These are phyloP conservation scores for Pogostemon cablin DNA, from an alignment of 257 asterid genomes.

Conservation along the genomic window DNA sequence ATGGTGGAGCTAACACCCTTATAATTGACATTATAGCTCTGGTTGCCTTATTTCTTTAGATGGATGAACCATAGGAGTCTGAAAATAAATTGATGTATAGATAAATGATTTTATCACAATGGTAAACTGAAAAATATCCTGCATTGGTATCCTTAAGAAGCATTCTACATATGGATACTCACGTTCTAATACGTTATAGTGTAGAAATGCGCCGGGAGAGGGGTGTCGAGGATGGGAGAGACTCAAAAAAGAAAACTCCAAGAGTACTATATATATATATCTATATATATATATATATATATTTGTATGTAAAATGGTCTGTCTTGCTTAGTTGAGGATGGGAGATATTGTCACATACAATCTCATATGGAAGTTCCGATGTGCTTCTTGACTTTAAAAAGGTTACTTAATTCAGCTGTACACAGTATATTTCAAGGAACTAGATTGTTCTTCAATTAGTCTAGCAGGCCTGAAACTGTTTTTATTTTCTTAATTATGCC, in stretches of 20 bases:
- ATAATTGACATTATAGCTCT: constrained; percentile 11
- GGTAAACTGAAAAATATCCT: constrained; percentile 14
- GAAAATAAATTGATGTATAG: constrained; percentile 14
- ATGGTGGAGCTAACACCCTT: background rate
- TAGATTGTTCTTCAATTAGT: background rate
- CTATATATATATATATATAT: background rate
- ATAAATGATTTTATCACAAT: constrained; percentile 11
- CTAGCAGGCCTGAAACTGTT: constrained; percentile 11
- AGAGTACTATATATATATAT: background rate
- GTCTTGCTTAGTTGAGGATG: background rate
- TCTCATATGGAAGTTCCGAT: constrained; percentile 17
- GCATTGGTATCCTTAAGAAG: background rate
- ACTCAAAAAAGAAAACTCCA: background rate
- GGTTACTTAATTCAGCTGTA: constrained; percentile 1
- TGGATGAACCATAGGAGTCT: constrained; percentile 6
- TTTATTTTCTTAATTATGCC: constrained; percentile 4
- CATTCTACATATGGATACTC: background rate
- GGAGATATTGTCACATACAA: constrained; percentile 9
- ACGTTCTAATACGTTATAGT: background rate
- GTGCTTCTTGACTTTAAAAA: constrained; percentile 3
- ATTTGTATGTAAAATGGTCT: background rate
- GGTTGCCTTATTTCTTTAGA: constrained; percentile 16
- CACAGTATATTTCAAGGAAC: constrained; percentile 22
- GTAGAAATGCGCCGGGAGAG: background rate
- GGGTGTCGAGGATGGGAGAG: background rate